Conservation (phyloP, 208 protist species). For the Herpetomonas samuelpessoai region DNA sequence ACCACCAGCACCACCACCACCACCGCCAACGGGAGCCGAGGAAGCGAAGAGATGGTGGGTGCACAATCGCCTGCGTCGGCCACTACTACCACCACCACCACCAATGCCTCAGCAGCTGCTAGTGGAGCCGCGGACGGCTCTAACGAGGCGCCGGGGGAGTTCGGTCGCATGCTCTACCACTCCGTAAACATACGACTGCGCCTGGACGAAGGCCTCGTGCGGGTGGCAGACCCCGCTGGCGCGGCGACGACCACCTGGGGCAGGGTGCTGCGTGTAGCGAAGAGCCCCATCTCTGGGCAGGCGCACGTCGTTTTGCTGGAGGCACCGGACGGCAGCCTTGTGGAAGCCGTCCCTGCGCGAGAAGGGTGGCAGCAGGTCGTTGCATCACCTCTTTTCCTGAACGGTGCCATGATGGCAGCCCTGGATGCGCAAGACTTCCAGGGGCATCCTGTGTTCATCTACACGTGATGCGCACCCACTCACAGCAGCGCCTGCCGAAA, state of each 20-base stretch:
- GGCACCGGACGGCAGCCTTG: neutral
- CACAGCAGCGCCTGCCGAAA: too few species aligned
- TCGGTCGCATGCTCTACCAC: constrained; percentile 65
- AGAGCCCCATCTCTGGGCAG: constrained; percentile 39
- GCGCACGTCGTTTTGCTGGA: constrained; percentile 14
- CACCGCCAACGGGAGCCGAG: neutral
- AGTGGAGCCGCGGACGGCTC: neutral
- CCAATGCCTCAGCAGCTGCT: too few species aligned
- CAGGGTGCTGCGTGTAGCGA: constrained; percentile 32
- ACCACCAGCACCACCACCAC: constrained; percentile 20
- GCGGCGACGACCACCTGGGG: constrained; percentile 11
- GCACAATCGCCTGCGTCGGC: neutral
- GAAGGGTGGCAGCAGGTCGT: too few species aligned
- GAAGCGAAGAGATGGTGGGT: neutral
- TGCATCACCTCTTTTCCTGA: too few species aligned
- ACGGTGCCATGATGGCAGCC: neutral
- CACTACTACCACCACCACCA: constrained; percentile 1
- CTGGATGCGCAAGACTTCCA: neutral
- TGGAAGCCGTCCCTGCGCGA: too few species aligned
- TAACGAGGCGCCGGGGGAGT: constrained; percentile 17
- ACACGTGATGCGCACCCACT: constrained; percentile 4
- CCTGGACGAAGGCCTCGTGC: constrained; percentile 13
- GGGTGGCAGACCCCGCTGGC: constrained; percentile 3
- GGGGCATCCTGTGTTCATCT: neutral
- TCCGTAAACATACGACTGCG: constrained; percentile 67